Percentiles rank a stretch among this genome's conserved stretches.
Conservation (phyloP, 2,329 filamentous ascomycete species). For the Xylaria sp. region DNA sequence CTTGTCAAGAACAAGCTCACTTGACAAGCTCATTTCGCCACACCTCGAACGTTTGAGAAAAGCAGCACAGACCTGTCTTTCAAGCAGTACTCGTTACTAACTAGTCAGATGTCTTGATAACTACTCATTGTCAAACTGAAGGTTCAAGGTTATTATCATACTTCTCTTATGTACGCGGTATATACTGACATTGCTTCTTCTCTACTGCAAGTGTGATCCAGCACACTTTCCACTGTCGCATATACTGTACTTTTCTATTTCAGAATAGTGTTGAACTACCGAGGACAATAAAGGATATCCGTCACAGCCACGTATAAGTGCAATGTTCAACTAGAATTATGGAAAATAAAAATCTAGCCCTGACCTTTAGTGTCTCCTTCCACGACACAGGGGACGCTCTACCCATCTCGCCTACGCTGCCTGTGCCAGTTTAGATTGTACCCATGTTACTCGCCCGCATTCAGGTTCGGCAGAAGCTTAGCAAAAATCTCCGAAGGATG, state of each 20-base stretch:
- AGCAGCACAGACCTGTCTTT: too few relatives aligned
- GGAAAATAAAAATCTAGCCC: not conserved
- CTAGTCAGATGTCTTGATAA: too few relatives aligned
- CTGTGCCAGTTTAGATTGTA: constrained; percentile 17
- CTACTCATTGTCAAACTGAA: not conserved
- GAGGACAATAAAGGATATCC: not conserved
- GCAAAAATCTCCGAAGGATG: constrained; percentile 35
- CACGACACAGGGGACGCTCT: constrained; percentile 22
- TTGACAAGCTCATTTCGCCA: not conserved
- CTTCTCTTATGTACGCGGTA: not conserved
- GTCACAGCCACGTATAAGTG: constrained; percentile 20
- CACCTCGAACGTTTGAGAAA: too few relatives aligned
- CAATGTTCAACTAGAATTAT: not conserved
- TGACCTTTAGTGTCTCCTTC: constrained; percentile 7
- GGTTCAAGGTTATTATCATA: not conserved
- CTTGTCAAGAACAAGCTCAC: not conserved
- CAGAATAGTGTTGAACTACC: not conserved
- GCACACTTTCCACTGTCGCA: too few relatives aligned
- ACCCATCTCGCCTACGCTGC: constrained; percentile 4
- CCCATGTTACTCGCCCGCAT: constrained; percentile 28
- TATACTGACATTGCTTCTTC: not conserved
- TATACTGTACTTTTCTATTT: too few relatives aligned
- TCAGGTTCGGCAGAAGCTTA: constrained; percentile 28
- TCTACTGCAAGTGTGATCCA: not conserved
- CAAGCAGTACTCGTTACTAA: too few relatives aligned